Evolutionary conservation across 768 basidiomycete genomes (phyloP).

Genomic region (Sporobolomyces phaffii): DNA sequence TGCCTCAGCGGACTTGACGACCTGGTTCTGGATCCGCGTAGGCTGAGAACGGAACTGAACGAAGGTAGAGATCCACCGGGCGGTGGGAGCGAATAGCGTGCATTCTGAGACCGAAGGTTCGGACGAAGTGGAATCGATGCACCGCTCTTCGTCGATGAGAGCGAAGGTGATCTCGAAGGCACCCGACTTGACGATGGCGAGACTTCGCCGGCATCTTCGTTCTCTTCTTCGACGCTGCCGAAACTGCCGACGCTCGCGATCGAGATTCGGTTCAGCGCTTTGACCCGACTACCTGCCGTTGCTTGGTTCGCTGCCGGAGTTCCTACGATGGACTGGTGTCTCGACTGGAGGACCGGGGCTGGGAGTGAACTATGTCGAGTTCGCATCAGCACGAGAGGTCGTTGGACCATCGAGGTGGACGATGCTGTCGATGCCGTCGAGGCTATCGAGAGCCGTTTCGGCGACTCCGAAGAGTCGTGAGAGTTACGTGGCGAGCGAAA

Average conservation of each 20-base stretch:
- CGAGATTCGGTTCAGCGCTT: neutral
- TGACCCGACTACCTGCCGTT: neutral
- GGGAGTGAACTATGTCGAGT: conserved; percentile 9
- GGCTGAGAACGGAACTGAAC: neutral
- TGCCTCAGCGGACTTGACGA: conserved; percentile 12
- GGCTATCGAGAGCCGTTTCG: conserved; percentile 1
- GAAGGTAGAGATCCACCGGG: neutral
- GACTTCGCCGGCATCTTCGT: neutral
- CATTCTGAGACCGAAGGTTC: neutral
- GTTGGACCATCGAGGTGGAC: neutral
- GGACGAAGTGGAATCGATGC: neutral
- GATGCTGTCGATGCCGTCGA: too few relatives aligned
- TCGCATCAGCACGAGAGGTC: neutral
- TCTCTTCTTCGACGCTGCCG: conserved; percentile 31
- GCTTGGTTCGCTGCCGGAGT: neutral
- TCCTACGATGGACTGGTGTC: conserved; percentile 19
- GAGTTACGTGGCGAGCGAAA: neutral
- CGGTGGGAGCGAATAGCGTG: conserved; percentile 2
- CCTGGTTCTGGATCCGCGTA: neutral
- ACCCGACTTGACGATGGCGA: neutral
- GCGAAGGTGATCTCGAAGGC: neutral
- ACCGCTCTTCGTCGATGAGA: neutral
- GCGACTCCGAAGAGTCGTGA: neutral
- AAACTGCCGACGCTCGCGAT: conserved; percentile 27
- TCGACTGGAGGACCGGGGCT: conserved; percentile 23